Conservation (phyloP, 2,329 filamentous ascomycete species). For the Dactylonectria estremocensis region DNA sequence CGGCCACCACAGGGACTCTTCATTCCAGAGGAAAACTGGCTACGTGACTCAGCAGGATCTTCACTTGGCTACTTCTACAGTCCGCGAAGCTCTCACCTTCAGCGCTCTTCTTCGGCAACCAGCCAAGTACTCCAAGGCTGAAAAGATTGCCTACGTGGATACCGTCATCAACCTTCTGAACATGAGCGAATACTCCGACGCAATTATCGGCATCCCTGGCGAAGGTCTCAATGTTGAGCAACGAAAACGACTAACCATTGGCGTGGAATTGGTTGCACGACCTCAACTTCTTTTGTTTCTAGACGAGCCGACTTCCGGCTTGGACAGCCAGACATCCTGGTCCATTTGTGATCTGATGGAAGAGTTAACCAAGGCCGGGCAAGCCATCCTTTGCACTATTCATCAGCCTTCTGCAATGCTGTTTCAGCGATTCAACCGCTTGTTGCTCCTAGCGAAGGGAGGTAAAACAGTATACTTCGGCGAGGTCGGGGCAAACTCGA, state of each 20-base stretch:
- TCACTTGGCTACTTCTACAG: conserved; percentile 83
- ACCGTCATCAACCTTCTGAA: conserved; percentile 77
- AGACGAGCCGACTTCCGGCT: conserved; percentile 70
- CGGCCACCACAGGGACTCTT: conserved; percentile 75
- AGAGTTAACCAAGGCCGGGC: conserved; percentile 67
- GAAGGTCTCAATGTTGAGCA: conserved; percentile 72
- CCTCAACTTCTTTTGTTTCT: conserved; percentile 71
- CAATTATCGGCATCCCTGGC: conserved; percentile 72
- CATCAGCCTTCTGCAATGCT: conserved; percentile 64
- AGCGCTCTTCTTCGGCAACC: conserved; percentile 87
- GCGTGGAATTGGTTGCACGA: conserved; percentile 67
- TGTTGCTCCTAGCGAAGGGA: conserved; percentile 73
- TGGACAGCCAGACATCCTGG: conserved; percentile 74
- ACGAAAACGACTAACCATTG: conserved; percentile 71
- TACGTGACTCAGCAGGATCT: conserved; percentile 94
- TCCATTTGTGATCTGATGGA: conserved; percentile 71
- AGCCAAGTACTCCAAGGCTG: conserved; percentile 72
- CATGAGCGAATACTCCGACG: conserved; percentile 75
- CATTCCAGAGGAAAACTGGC: conserved; percentile 89
- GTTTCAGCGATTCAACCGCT: conserved; percentile 67
- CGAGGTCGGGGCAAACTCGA: conserved; percentile 63
- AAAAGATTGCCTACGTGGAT: conserved; percentile 87
- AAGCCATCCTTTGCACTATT: conserved; percentile 65
- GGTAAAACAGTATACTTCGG: conserved; percentile 76
- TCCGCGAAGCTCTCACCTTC: conserved; percentile 86